Evolutionary conservation across 805 yeast species (phyloP).

Genomic region (Candida easanensis): DNA sequence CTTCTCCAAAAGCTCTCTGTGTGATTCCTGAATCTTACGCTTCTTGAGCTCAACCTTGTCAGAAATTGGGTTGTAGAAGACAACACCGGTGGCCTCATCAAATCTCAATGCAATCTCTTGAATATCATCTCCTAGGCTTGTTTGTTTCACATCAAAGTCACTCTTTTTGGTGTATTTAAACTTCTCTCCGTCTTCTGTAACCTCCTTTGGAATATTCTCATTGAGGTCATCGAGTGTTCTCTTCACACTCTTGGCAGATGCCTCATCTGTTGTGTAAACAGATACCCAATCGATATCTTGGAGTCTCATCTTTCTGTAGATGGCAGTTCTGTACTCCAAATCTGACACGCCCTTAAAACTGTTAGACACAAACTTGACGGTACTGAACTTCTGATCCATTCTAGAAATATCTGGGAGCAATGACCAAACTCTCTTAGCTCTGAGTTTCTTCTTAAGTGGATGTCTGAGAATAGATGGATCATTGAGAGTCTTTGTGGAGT

Average conservation of each 20-base stretch:
- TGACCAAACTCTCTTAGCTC: conserved; percentile 76
- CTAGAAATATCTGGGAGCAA: conserved; percentile 88
- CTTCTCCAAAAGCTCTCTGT: conserved; percentile 53
- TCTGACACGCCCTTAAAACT: conserved; percentile 7
- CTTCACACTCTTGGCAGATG: conserved; percentile 39
- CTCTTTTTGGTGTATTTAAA: conserved; percentile 63
- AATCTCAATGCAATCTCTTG: conserved; percentile 67
- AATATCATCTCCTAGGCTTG: conserved; percentile 27
- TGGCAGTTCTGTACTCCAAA: conserved; percentile 42
- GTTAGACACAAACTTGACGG: conserved; percentile 52
- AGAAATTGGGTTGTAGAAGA: conserved; percentile 72
- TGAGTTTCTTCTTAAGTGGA: conserved; percentile 71
- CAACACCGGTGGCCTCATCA: conserved; percentile 50
- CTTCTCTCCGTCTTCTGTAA: conserved; percentile 31
- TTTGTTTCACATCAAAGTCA: conserved; percentile 73
- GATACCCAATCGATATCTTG: conserved; percentile 79
- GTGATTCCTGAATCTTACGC: conserved; percentile 59
- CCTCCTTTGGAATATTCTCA: conserved; percentile 43
- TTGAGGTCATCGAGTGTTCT: conserved; percentile 45
- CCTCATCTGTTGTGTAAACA: conserved; percentile 49
- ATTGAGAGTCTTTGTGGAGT: conserved; percentile 45
- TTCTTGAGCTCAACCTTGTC: conserved; percentile 82
- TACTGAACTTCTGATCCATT: conserved; percentile 73
- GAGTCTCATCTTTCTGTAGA: conserved; percentile 71
- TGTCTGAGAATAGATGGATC: conserved; percentile 54